Base-by-base conservation (phyloP, 2,329 filamentous ascomycete species). In the Elsinoe arachidis region DNA sequence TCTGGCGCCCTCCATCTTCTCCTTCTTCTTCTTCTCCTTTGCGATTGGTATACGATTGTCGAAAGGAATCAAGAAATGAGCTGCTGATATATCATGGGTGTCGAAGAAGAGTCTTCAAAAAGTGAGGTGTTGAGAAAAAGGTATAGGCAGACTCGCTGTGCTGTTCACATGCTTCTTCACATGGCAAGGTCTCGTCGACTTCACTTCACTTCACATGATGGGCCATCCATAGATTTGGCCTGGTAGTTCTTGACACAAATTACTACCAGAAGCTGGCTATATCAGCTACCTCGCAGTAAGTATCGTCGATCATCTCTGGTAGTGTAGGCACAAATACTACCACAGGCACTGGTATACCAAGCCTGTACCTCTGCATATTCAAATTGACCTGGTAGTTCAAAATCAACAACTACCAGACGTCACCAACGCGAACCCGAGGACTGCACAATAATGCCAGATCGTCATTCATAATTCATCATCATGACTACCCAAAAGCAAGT, bases 401-500 rank as follows among this genome's bases (percentile, higher is more conserved):
- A n/a, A n/a, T n/a, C n/a, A n/a, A n/a, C n/a, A n/a, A n/a, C n/a
- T n/a, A n/a, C n/a, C 23, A 3, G 6, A 3, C 3, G 23, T 26
- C 26, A 30, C 26, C 7, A 5, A 30, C 26, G 7, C 26, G 26
- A 5, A 30, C 26, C 26, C 26, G 26, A 5, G 26, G 7, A 30
- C 26, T 30, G 26, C 26, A 30, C 26, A 9, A 30, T 30, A 30
- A 30, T 30, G 9, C 26, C 26, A 30, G 26, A 30, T 30, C 46
- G 11, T 51, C 26, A 35, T 15, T 34, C 33, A 26, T 51, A 15
- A 51, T 51, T 34, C 46, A 19, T 51, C 19, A 14, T 43, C 35
- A 33, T 55, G 26, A 5, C 53, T 59, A 69, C 33, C 73, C 73
- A 68, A 77, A 77, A 12, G 69, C 71, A 58, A 77, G 62, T 61